Evolutionary conservation across 2,329 filamentous ascomycete genomes (phyloP), one percentile per base, ranked within the genome.

Genomic region (Ilyonectria robusta): DNA sequence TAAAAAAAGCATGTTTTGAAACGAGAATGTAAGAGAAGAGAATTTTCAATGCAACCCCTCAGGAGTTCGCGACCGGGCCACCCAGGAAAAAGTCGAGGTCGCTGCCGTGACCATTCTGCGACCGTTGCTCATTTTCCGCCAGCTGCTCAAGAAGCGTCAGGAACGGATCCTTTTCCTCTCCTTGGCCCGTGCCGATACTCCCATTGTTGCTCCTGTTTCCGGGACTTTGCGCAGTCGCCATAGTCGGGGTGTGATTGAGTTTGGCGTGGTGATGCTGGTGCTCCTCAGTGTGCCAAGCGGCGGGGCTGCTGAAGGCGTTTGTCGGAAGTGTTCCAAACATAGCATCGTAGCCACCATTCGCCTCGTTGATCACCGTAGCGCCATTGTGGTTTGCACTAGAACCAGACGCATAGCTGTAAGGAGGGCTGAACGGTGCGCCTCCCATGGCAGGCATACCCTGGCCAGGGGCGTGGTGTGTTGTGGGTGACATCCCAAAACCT

Each of bases 151-250:
- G 82, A 47, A 96, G 81, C 68, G 89, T 93, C 46, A 96, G 80
- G 76, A 97, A 96, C 0, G 93, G 93, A 76, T 96, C 94, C 73
- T 93, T 94, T 71, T 95, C 93, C 21, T 91, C 87, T 2, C 83
- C 84, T 3, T 82, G 77, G 0, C 79, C 83, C 2, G 85, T 85
- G 2, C 82, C 85, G 0, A 84, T 84, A 65, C 85, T 87, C 10
- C 83, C 85, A 47, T 84, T 84, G 61, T 84, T 84, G 76, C 86
- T 89, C 69, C 82, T 81, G 2, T 77, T 82, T 1, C 83, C 85
- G 0, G 87, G 86, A 51, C 84, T 84, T 2, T 77, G 66, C 17
- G 70, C 67, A 58, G 70, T 57, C 6, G 59, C 72, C 11, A 70
- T 72, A 8, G 72, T 69, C 53, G 74, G 72, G 17, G 69, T 62